A percentile compares a stretch with the other conserved stretches of the same genome.
Evolutionary conservation across 441 rosid genomes (phyloP).

Genomic region (Syzygium malaccense): DNA sequence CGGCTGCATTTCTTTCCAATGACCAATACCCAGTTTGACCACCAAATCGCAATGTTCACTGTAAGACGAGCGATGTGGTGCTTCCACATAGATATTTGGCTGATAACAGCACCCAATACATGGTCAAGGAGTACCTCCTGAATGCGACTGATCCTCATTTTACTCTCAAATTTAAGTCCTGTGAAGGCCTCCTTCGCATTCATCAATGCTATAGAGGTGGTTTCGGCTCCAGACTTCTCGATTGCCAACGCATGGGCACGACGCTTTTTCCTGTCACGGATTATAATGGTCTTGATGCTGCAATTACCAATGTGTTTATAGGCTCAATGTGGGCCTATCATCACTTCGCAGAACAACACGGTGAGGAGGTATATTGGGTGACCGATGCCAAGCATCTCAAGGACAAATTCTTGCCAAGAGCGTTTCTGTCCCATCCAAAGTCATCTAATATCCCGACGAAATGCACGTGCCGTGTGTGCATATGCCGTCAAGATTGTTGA

Average conservation of each 20-base stretch:
- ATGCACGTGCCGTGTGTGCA: constrained; percentile 46
- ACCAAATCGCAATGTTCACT: constrained; percentile 39
- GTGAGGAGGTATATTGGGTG: constrained; percentile 51
- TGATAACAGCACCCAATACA: constrained; percentile 15
- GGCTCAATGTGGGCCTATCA: constrained; percentile 40
- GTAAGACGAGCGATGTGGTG: constrained; percentile 49
- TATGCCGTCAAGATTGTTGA: constrained; percentile 63
- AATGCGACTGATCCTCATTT: constrained; percentile 40
- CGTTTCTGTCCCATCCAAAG: constrained; percentile 28
- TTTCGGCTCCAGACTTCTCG: constrained; percentile 60
- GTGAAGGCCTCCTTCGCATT: constrained; percentile 66
- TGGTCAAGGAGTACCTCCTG: constrained; percentile 56
- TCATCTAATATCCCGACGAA: constrained; percentile 39
- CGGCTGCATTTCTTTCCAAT: constrained; percentile 63
- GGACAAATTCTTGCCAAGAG: constrained; percentile 23
- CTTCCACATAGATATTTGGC: constrained; percentile 56
- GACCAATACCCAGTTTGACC: constrained; percentile 35
- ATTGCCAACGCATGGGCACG: constrained; percentile 39
- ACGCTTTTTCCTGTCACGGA: constrained; percentile 45
- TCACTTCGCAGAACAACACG: constrained; percentile 63
- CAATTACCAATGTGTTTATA: constrained; percentile 47
- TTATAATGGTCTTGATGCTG: constrained; percentile 27
- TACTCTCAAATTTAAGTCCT: constrained; percentile 45
- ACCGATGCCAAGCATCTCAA: constrained; percentile 46
- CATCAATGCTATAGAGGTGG: constrained; percentile 75